Percentiles rank a stretch among this genome's conserved stretches.
Evolutionary conservation across 2,329 filamentous ascomycete species (phyloP).

Genomic region (Monascus ruber): DNA sequence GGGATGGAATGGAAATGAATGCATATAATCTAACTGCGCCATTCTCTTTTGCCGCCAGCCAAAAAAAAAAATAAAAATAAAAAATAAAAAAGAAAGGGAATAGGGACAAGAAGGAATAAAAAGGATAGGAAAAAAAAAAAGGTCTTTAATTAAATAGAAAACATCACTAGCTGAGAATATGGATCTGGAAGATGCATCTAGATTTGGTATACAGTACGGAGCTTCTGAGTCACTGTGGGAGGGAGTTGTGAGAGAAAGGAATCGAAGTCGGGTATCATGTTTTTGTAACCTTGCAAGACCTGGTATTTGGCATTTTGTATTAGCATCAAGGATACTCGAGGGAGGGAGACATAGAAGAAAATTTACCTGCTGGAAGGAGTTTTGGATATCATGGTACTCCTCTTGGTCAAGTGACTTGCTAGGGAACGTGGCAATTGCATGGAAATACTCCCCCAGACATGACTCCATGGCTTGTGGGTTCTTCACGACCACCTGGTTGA

Average conservation of each 20-base stretch:
- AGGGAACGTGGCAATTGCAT: conserved; percentile 62
- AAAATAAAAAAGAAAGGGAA: background rate
- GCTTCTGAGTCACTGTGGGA: conserved; percentile 27
- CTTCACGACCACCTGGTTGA: conserved; percentile 68
- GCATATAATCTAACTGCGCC: background rate
- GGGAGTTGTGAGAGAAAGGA: conserved; percentile 34
- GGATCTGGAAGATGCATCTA: conserved; percentile 10
- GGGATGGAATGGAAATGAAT: too few relatives aligned
- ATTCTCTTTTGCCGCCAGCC: background rate
- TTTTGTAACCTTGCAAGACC: conserved; percentile 37
- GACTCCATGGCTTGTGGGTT: conserved; percentile 91
- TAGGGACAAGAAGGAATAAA: conserved; percentile 1
- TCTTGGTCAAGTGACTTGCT: conserved; percentile 52
- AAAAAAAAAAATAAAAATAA: conserved; percentile 1
- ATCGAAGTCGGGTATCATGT: conserved; percentile 37
- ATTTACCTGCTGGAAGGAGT: conserved; percentile 64
- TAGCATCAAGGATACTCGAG: background rate
- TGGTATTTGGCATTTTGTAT: conserved; percentile 5
- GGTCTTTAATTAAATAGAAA: background rate
- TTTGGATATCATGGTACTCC: conserved; percentile 49
- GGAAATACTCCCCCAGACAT: conserved; percentile 70
- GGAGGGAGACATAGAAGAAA: background rate
- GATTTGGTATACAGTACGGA: conserved; percentile 32
- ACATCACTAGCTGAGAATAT: too few relatives aligned
- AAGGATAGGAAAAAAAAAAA: conserved; percentile 1